Evolutionary conservation across 164 flowering plant species (phyloP).

Genomic region (Brasenia schreberi): DNA sequence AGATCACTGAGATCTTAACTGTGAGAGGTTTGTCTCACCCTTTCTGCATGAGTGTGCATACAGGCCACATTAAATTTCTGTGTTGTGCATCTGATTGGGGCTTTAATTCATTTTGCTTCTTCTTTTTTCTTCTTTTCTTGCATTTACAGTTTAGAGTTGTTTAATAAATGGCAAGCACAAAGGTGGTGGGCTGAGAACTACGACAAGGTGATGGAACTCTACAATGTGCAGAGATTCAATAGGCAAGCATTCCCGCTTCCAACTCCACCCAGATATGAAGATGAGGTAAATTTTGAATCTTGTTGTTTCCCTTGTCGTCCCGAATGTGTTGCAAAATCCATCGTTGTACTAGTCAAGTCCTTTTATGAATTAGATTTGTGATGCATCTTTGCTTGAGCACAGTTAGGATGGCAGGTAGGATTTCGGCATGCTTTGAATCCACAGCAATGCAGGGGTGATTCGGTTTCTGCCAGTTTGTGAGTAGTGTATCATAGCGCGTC

Average conservation of each 20-base stretch:
- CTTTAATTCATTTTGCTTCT: too few relatives aligned
- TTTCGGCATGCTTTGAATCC: too few relatives aligned
- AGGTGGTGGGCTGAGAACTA: constrained; percentile 97
- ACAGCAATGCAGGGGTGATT: too few relatives aligned
- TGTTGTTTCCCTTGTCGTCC: too few relatives aligned
- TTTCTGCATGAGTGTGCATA: background rate
- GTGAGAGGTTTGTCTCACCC: background rate
- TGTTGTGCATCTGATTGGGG: background rate
- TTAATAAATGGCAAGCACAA: constrained; percentile 99
- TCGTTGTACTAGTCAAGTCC: too few relatives aligned
- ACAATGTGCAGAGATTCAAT: constrained; percentile 84
- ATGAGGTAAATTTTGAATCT: constrained; percentile 33
- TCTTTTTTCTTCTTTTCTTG: background rate
- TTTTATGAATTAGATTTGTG: too few relatives aligned
- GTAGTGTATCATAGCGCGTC: too few relatives aligned
- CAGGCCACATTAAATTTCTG: background rate
- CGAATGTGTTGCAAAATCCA: too few relatives aligned
- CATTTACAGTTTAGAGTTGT: constrained; percentile 72
- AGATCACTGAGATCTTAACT: too few relatives aligned
- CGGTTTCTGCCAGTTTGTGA: too few relatives aligned
- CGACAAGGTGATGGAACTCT: constrained; percentile 93
- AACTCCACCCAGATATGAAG: constrained; percentile 73
- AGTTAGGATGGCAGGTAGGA: too few relatives aligned
- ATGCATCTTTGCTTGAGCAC: too few relatives aligned
- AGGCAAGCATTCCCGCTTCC: constrained; percentile 54